These are phyloP conservation scores for Aspergillus pseudoglaucus DNA, from an alignment of 2,329 filamentous ascomycete species.

Conservation along the genomic window DNA sequence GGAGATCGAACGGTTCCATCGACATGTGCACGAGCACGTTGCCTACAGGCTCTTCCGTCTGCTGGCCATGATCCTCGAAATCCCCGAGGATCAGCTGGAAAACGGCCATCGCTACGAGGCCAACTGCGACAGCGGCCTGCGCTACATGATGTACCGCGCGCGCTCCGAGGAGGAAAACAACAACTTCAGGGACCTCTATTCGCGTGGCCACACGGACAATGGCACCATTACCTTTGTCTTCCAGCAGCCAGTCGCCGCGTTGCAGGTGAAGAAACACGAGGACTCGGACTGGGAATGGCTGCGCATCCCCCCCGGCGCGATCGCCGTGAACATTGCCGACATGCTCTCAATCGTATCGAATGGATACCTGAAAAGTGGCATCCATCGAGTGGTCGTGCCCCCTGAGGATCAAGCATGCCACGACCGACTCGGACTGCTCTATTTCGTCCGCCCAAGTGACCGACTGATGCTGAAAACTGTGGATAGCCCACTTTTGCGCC, in stretches of 20 bases:
- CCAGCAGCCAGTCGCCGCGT: conserved; percentile 50
- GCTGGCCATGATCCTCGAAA: conserved; percentile 53
- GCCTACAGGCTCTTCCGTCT: conserved; percentile 51
- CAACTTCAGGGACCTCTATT: conserved; percentile 37
- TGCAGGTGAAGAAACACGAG: conserved; percentile 47
- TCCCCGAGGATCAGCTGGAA: conserved; percentile 52
- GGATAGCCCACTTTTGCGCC: conserved; percentile 26
- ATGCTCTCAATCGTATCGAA: conserved; percentile 43
- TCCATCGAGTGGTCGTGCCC: conserved; percentile 43
- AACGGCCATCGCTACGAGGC: conserved; percentile 52
- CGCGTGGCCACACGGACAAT: conserved; percentile 50
- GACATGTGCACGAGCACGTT: conserved; percentile 48
- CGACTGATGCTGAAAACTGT: conserved; percentile 23
- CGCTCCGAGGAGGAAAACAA: conserved; percentile 44
- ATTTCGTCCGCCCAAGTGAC: conserved; percentile 40
- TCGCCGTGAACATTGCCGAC: conserved; percentile 49
- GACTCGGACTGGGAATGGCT: conserved; percentile 46
- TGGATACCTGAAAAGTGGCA: conserved; percentile 42
- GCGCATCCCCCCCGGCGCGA: conserved; percentile 39
- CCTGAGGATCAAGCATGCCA: conserved; percentile 39
- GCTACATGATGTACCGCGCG: conserved; percentile 54
- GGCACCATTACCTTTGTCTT: conserved; percentile 53
- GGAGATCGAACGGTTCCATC: conserved; percentile 52
- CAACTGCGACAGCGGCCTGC: conserved; percentile 52
- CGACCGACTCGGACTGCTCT: conserved; percentile 34